Evolutionary conservation across 106 monocot genomes (phyloP).

Genomic region (Dendrobium nobile): DNA sequence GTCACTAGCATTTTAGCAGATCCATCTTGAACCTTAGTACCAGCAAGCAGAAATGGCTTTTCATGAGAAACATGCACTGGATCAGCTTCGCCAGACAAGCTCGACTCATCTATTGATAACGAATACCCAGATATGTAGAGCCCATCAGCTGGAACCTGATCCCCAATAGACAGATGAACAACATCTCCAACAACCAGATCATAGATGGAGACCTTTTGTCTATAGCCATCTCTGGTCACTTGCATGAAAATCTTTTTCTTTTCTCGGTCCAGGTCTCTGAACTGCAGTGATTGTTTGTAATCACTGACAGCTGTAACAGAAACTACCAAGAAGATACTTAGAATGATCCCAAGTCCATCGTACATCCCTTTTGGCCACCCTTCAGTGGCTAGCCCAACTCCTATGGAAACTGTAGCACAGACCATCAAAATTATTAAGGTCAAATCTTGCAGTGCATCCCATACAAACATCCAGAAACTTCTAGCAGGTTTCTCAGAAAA

Average conservation of each 20-base stretch:
- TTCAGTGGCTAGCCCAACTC: constrained; percentile 75
- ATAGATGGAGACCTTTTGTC: constrained; percentile 77
- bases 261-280: constrained; percentile 79
- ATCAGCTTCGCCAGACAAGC: constrained; percentile 88
- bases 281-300: constrained; percentile 88
- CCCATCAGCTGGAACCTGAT: constrained; percentile 94
- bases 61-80: constrained; percentile 55
- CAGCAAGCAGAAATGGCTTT: constrained; percentile 79
- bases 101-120: constrained; percentile 80
- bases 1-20: constrained; percentile 88
- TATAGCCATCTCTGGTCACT: constrained; percentile 75
- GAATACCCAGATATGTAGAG: constrained; percentile 75
- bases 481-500: constrained; percentile 85
- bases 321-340: constrained; percentile 82
- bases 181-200: constrained; percentile 91
- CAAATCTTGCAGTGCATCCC: constrained; percentile 80
- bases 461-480: constrained; percentile 81
- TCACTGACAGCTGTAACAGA: constrained; percentile 80
- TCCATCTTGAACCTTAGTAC: constrained; percentile 96
- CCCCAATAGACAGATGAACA: constrained; percentile 85
- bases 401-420: constrained; percentile 67
- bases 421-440: constrained; percentile 80
- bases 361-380: constrained; percentile 87
- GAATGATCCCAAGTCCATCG: constrained; percentile 83
- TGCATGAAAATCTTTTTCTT: constrained; percentile 91